Base-by-base conservation (phyloP, 495 filamentous ascomycete genomes). In the Apiosordaria backusii region DNA sequence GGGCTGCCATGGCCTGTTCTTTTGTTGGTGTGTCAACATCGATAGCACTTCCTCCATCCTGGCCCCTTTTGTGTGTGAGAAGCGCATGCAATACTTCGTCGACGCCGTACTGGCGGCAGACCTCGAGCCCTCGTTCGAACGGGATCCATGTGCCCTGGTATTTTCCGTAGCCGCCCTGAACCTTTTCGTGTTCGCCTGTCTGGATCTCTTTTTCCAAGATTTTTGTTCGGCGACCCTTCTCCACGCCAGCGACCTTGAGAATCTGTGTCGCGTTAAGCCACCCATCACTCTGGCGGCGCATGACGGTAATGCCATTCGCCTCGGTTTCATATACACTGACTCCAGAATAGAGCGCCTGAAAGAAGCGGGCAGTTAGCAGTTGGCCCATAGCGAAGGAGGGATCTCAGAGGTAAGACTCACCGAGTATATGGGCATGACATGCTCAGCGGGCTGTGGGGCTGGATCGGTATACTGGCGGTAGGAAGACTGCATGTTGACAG, bases 61-160 rank as follows among this genome's bases (percentile, higher is more conserved):
- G 86, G 63, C 84, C 88, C 82, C 93, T 90, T 76, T 96, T 92
- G 75, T 97, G 95, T 57, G 91, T 92, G 29, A 99, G 81, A 22
- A 99, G 84, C 27, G 92, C 92, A 53, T 88, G 83, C 55, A 99
- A 79, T 19, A 95, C 63, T 70, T 97, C 92, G 71, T 96, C 92
- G 26, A 99, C 95, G 24, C 92, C 90, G 74, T 99, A 97, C 74
- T 96, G 91, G 54, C 88, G 88, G 70, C 95, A 97, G 65, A 99
- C 92, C 64, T 97, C 92, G 35, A 96, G 85, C 3, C 94, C 95
- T 62, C 94, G 84, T 53, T 90, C 87, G 72, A 94, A 97, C 68
- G 89, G 92, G 62, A 98, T 95, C 95, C 95, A 99, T 3, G 95
- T 99, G 21, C 95, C 95, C 78, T 99, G 95, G 72, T 98, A 99